Evolutionary conservation across 2,329 filamentous ascomycete species (phyloP), one percentile per base, ranked within the genome.

Genomic region (Grosmannia serpens): DNA sequence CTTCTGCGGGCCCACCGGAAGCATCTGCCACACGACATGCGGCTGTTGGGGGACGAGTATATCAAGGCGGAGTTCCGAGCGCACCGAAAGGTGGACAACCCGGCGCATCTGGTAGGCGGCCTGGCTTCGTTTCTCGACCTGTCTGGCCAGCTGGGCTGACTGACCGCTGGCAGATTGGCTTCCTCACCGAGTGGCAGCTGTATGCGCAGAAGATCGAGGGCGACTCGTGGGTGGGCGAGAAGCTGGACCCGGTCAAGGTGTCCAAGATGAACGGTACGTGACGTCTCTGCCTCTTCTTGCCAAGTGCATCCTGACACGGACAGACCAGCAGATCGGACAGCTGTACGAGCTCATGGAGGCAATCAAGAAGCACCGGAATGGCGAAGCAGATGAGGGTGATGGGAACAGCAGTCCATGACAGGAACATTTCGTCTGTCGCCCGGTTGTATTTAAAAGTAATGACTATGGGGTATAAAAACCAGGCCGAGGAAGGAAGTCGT

Each of bases 171-270:
- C 64, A 95, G 90, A 90, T 97, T 66, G 94, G 92, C 1, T 99
- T 99, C 71, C 78, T 99, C 65, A 92, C 89, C 0, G 91, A 97
- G 71, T 99, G 92, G 92, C 94, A 99, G 71, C 75, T 89, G 56
- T 99, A 97, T 69, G 91, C 91, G 2, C 92, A 99, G 70, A 86
- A 90, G 69, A 75, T 99, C 20, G 92, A 97, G 68, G 92, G 91
- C 0, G 87, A 95, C 57, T 71, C 79, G 0, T 97, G 94, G 94
- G 78, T 81, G 60, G 92, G 87, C 1, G 89, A 89, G 63, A 92
- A 86, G 70, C 79, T 97, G 70, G 92, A 97, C 63, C 82, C 83
- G 65, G 77, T 75, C 1, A 96, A 96, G 73, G 77, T 97, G 58
- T 86, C 90, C 61, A 96, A 96, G 73, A 89, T 97, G 90, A 97